These are phyloP conservation scores for Medakamo hakoo DNA, from an alignment of 139 green algal species.

Conservation along the genomic window DNA sequence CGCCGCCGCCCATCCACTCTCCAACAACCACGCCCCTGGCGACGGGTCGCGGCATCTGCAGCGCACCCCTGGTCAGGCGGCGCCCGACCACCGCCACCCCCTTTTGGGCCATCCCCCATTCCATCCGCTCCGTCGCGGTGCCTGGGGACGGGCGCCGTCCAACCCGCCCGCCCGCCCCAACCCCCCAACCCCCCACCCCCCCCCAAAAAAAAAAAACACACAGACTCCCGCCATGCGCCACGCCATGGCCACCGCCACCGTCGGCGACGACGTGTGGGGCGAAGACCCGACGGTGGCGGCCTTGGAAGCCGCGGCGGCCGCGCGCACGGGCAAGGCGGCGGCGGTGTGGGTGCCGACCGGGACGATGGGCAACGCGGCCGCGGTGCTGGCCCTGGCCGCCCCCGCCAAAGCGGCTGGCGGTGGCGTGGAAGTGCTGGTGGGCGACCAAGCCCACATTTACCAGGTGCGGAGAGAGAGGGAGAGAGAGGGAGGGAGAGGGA, in stretches of 20 bases:
- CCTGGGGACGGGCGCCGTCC: too few relatives aligned
- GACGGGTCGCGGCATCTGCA: too few relatives aligned
- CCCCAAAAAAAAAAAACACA: too few relatives aligned
- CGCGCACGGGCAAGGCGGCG: conserved; percentile 48
- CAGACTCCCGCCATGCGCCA: conserved; percentile 26
- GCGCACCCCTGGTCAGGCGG: too few relatives aligned
- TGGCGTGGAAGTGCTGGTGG: conserved; percentile 18
- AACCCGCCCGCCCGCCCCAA: too few relatives aligned
- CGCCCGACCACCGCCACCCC: too few relatives aligned
- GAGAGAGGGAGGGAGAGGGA: conserved; percentile 5
- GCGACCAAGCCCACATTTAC: conserved; percentile 32
- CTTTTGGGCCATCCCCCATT: too few relatives aligned
- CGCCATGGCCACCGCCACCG: conserved; percentile 28
- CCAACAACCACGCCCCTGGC: too few relatives aligned
- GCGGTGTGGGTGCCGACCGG: conserved; percentile 52
- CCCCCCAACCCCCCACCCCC: too few relatives aligned
- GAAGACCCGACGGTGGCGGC: conserved; percentile 50
- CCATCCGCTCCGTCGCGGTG: too few relatives aligned
- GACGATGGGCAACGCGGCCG: conserved; percentile 63
- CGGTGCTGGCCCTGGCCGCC: conserved; percentile 27
- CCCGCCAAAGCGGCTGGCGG: too few relatives aligned
- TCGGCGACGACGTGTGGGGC: conserved; percentile 66
- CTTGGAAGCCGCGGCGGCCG: conserved; percentile 34
- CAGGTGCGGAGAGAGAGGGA: neutral
- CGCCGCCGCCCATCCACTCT: too few relatives aligned